phyloP scores from a whole-genome alignment of 106 monocot genomes.

The Acanthochlamys bracteata region DNA sequence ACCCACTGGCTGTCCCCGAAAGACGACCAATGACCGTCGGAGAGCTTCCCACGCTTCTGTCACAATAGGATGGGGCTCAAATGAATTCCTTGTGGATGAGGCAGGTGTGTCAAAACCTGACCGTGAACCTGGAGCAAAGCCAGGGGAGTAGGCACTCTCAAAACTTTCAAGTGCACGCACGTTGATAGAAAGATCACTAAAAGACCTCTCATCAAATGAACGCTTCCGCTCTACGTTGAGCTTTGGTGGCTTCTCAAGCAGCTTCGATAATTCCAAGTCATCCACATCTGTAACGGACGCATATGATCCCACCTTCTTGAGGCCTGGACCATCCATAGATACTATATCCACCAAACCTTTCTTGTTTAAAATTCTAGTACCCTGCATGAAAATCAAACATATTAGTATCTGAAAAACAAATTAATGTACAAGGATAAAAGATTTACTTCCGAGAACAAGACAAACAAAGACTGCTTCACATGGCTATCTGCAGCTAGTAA shows the following conservation, averaged over 20 bases:
- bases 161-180: slow-evolving; percentile 24
- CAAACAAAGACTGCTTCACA: too few relatives aligned
- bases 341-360: neutral
- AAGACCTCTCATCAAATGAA: slow-evolving; percentile 72
- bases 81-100: slow-evolving; percentile 29
- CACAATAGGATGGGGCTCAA: slow-evolving; percentile 38
- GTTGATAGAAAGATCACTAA: slow-evolving; percentile 58
- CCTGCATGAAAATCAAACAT: too few relatives aligned
- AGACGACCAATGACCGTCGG: slow-evolving; percentile 26
- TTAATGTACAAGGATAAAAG: too few relatives aligned
- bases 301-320: slow-evolving; percentile 9
- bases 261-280: neutral
- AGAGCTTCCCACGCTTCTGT: slow-evolving; percentile 42
- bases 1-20: slow-evolving; percentile 33
- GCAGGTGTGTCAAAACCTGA: slow-evolving; percentile 38
- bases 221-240: slow-evolving; percentile 75
- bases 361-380: too few relatives aligned
- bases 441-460: too few relatives aligned
- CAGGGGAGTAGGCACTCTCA: slow-evolving; percentile 52
- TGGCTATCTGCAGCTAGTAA: too few relatives aligned
- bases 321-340: neutral
- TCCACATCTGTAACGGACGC: neutral
- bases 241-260: slow-evolving; percentile 20
- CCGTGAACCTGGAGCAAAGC: slow-evolving; percentile 5
- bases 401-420: too few relatives aligned